Conservation (phyloP, 75 land plant genomes). For the Larix kaempferi region DNA sequence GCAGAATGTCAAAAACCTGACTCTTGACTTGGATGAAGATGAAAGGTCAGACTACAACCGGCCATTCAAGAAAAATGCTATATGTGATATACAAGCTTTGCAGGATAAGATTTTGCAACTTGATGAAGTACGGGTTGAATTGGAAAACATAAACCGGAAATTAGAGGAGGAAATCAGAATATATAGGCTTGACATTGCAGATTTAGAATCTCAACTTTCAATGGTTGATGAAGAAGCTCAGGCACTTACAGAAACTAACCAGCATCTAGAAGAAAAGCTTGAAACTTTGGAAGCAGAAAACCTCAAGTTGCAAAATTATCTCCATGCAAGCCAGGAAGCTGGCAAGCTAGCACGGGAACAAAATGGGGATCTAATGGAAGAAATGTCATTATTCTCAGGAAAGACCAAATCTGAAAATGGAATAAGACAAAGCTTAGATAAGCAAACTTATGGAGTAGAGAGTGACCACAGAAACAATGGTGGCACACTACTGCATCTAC, state of each 20-base stretch:
- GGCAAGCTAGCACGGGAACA: conserved; percentile 10
- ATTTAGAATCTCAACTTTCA: conserved; percentile 22
- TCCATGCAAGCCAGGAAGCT: conserved; percentile 9
- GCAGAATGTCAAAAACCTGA: not conserved
- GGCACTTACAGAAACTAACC: conserved; percentile 14
- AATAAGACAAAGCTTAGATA: conserved; percentile 7
- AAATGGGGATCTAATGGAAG: conserved; percentile 8
- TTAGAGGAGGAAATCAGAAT: conserved; percentile 22
- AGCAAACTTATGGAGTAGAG: conserved; percentile 10
- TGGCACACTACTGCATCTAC: conserved; percentile 14
- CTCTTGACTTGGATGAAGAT: not conserved
- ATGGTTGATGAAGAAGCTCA: conserved; percentile 14
- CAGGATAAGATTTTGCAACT: conserved; percentile 9
- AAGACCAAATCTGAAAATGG: conserved; percentile 6
- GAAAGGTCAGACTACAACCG: conserved; percentile 7
- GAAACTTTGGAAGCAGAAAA: conserved; percentile 16
- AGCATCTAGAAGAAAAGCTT: conserved; percentile 16
- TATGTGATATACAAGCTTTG: conserved; percentile 4
- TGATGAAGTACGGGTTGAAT: conserved; percentile 14
- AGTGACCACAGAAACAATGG: conserved; percentile 6
- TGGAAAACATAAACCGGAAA: conserved; percentile 19
- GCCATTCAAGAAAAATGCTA: conserved; percentile 5
- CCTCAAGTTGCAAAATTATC: conserved; percentile 4
- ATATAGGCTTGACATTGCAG: conserved; percentile 14
- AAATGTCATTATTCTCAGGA: not conserved